A percentile compares a stretch with the other conserved stretches of the same genome.
Conservation (phyloP, 306 rosid genomes). For the Fagus crenata region DNA sequence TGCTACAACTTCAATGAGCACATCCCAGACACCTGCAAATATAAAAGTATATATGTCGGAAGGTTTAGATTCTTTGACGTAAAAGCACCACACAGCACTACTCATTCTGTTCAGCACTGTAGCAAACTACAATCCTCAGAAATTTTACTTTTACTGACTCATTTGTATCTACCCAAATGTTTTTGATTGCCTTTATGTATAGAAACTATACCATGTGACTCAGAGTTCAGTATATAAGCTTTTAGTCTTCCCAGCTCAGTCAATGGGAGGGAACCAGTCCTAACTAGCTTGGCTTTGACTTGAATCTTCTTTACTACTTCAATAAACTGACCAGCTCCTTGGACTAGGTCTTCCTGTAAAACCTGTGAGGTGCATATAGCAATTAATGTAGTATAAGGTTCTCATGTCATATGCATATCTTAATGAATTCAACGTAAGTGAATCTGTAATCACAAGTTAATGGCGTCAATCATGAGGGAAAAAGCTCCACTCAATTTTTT, state of each 20-base stretch:
- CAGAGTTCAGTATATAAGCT: conserved; percentile 58
- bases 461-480: background rate
- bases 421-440: background rate
- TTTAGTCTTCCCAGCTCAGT: conserved; percentile 77
- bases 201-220: conserved; percentile 50
- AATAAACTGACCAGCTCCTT: conserved; percentile 32
- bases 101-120: conserved; percentile 15
- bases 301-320: conserved; percentile 61
- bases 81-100: conserved; percentile 9
- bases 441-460: background rate
- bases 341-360: conserved; percentile 53
- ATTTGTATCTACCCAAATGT: background rate
- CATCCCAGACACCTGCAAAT: conserved; percentile 73
- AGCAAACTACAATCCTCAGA: background rate
- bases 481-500: background rate
- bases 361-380: conserved; percentile 49
- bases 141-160: background rate
- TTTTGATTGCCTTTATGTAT: background rate
- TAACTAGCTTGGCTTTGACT: conserved; percentile 67
- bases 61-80: conserved; percentile 27
- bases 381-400: background rate
- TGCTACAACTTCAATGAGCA: conserved; percentile 72
- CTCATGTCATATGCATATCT: background rate
- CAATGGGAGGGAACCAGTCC: conserved; percentile 59
- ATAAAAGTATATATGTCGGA: conserved; percentile 21